A percentile compares a stretch with the other conserved stretches of the same genome.
phyloP scores from a whole-genome alignment of 2,329 filamentous ascomycete genomes.

The Penicillium corylophilum region DNA sequence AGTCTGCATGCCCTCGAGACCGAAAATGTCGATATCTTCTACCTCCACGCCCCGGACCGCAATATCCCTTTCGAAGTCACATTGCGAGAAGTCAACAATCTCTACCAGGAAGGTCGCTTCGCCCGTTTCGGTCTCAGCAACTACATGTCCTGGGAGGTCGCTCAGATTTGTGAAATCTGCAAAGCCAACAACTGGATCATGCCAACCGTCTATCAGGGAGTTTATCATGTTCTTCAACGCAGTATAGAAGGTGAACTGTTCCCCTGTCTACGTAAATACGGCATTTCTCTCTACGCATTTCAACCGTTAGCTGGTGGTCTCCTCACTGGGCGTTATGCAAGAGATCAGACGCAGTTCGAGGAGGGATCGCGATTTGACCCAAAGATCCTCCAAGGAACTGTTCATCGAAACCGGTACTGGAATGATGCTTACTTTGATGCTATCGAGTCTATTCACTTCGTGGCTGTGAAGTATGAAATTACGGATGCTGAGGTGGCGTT shows the following conservation, averaged over 20 bases:
- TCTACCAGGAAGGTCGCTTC: slow-evolving; percentile 49
- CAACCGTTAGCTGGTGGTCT: slow-evolving; percentile 50
- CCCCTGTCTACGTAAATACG: slow-evolving; percentile 44
- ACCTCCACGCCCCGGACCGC: slow-evolving; percentile 54
- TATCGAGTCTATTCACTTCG: slow-evolving; percentile 40
- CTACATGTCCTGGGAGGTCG: slow-evolving; percentile 49
- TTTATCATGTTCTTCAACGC: slow-evolving; percentile 43
- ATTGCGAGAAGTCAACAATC: slow-evolving; percentile 47
- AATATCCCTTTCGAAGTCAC: slow-evolving; percentile 48
- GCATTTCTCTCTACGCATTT: slow-evolving; percentile 43
- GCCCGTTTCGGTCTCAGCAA: slow-evolving; percentile 49
- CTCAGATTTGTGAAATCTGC: slow-evolving; percentile 49
- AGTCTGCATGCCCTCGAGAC: slow-evolving; percentile 42
- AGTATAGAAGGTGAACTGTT: slow-evolving; percentile 44
- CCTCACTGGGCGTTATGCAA: slow-evolving; percentile 43
- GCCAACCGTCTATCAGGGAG: slow-evolving; percentile 50
- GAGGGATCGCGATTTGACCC: slow-evolving; percentile 30
- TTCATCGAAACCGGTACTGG: slow-evolving; percentile 42
- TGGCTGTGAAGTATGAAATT: slow-evolving; percentile 41
- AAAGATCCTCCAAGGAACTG: slow-evolving; percentile 39
- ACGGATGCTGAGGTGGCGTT: slow-evolving; percentile 46
- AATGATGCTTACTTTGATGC: slow-evolving; percentile 46
- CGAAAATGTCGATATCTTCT: slow-evolving; percentile 49
- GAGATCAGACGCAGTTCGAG: slow-evolving; percentile 23
- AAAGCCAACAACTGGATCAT: slow-evolving; percentile 41